Conservation (phyloP, 2,329 filamentous ascomycete genomes). For the Penicillium corylophilum region DNA sequence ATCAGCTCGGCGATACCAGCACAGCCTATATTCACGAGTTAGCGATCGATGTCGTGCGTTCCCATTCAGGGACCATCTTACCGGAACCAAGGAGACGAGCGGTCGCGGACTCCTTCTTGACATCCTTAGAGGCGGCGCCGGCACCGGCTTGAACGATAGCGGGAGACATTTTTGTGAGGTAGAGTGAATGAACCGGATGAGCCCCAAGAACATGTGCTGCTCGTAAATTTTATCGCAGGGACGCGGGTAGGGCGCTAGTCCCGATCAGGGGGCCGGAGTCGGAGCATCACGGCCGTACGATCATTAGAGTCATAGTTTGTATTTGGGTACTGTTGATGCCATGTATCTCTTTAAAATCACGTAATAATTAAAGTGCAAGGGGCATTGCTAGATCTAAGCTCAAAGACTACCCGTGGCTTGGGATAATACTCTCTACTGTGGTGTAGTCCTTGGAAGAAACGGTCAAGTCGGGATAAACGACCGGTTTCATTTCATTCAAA, state of each 20-base stretch:
- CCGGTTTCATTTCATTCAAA: constrained; percentile 11
- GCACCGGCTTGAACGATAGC: constrained; percentile 36
- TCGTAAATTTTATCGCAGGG: constrained; percentile 25
- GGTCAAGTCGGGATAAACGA: background rate
- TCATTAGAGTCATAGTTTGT: background rate
- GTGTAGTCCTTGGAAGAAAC: background rate
- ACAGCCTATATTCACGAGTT: constrained; percentile 59
- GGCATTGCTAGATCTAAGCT: background rate
- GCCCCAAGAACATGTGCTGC: constrained; percentile 19
- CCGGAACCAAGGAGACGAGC: constrained; percentile 90
- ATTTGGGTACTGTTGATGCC: background rate
- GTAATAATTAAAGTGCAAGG: background rate
- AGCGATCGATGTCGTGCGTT: constrained; percentile 8
- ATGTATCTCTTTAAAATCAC: background rate
- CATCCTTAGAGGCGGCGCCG: constrained; percentile 56
- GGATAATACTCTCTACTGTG: background rate
- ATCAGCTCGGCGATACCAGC: constrained; percentile 91
- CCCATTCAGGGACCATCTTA: constrained; percentile 41
- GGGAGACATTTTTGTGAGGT: constrained; percentile 56
- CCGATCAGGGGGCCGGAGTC: constrained; percentile 23
- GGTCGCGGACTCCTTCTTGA: constrained; percentile 83
- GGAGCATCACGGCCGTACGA: constrained; percentile 10
- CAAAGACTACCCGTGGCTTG: background rate
- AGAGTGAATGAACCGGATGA: constrained; percentile 13
- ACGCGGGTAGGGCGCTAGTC: constrained; percentile 22